Base-by-base conservation (phyloP, 139 green algal genomes). In the Picochlorum sp. region DNA sequence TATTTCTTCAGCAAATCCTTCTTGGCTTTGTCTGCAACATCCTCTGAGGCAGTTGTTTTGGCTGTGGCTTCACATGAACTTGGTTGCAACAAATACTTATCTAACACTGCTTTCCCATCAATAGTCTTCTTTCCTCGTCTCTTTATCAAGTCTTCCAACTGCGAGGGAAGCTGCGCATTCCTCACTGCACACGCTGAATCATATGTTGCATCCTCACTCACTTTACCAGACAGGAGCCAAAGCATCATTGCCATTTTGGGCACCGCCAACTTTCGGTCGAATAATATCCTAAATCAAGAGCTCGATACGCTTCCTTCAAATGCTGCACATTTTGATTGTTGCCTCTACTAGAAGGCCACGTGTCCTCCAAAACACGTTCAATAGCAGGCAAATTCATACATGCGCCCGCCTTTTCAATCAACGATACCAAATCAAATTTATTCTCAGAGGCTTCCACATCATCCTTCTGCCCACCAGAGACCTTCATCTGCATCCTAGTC, bases 191-290 rank as follows among this genome's bases (percentile, higher is more conserved):
- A 44, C 38, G 61, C 37, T 23, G 61, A 16, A 10, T 20, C 61
- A 23, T 23, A 10, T 20, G 32, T 45, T 20, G 69, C 51, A 26
- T 66, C 52, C 44, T 66, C 45, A 47, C 69, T 51, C 15, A 49
- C 51, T 30, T 71, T 76, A 14, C 69, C 69, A 6, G 30, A 56
- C 44, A 72, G 16, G 7, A 50, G 8, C 7, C 60, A 76, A 16
- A 76, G 63, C 9, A 26, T 55, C 16, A 62, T 38, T 2, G 57
- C 41, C 44, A 76, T 70, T 38, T 62, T 45, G n/a, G 69, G 55
- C 24, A 72, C 44, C 10, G 57, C 54, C 3, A 45, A 32, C 13
- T 30, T 32, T 13, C 63, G 1, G n/a, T 56, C 37, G 61, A 56
- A 44, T 56, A 66, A 38, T 59, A 57, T 13, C 37, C 37, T 26